Percentiles rank a stretch among this genome's conserved stretches.
Conservation (phyloP, 2,329 filamentous ascomycete genomes). For the Pseudogymnoascus verrucosus region DNA sequence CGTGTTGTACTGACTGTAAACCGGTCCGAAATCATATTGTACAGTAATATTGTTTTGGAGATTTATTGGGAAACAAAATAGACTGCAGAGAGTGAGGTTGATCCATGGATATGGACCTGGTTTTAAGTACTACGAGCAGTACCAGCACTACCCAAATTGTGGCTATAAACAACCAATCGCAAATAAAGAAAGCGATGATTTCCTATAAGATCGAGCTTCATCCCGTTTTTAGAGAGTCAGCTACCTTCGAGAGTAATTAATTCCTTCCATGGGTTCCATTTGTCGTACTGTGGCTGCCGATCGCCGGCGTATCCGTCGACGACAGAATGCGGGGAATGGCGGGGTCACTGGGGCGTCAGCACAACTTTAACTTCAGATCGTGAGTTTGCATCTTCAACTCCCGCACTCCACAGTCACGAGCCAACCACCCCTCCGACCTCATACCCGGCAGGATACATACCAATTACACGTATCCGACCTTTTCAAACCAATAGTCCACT, state of each 20-base stretch:
- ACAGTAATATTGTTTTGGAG: background rate
- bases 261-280: background rate
- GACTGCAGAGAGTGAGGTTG: background rate
- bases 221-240: background rate
- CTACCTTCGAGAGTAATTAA: background rate
- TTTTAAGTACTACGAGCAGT: background rate
- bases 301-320: background rate
- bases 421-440: background rate
- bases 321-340: constrained; percentile 4
- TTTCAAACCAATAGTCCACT: background rate
- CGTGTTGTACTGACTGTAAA: background rate
- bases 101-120: background rate
- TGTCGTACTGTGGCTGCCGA: background rate
- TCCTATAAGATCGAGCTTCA: background rate
- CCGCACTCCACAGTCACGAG: background rate
- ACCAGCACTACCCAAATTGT: background rate
- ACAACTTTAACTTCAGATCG: background rate
- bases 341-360: background rate
- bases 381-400: background rate
- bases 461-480: background rate
- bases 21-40: background rate
- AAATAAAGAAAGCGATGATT: background rate
- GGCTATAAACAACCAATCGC: background rate
- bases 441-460: background rate
- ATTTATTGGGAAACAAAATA: background rate